A percentile compares a stretch with the other conserved stretches of the same genome.
phyloP scores from a whole-genome alignment of 2,329 filamentous ascomycete species.

The Sarocladium kiliense region DNA sequence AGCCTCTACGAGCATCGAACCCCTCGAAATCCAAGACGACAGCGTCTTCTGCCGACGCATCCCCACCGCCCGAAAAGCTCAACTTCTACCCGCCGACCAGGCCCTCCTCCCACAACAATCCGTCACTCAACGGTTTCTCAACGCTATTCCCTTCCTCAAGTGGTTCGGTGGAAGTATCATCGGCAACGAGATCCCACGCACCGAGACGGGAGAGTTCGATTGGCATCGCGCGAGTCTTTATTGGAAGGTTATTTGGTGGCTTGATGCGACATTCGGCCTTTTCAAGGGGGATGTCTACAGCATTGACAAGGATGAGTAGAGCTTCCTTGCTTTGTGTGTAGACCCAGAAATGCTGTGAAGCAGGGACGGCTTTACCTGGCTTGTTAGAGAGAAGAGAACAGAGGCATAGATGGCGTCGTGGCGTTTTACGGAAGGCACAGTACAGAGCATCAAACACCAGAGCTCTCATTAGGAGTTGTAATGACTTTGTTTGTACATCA shows the following conservation, averaged over 20 bases:
- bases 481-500: slow-evolving; percentile 4
- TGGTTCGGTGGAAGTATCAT: slow-evolving; percentile 72
- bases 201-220: slow-evolving; percentile 72
- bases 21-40: slow-evolving; percentile 25
- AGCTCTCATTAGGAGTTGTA: not conserved
- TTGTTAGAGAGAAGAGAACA: not conserved
- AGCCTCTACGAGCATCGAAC: slow-evolving; percentile 17
- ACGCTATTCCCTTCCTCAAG: slow-evolving; percentile 62
- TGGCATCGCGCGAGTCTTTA: slow-evolving; percentile 62
- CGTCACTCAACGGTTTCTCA: slow-evolving; percentile 56
- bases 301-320: slow-evolving; percentile 53
- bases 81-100: slow-evolving; percentile 63
- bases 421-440: not conserved
- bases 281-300: slow-evolving; percentile 55
- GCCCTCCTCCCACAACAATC: slow-evolving; percentile 66
- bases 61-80: slow-evolving; percentile 59
- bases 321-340: not conserved
- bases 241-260: slow-evolving; percentile 62
- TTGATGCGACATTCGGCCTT: slow-evolving; percentile 53
- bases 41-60: slow-evolving; percentile 55
- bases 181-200: slow-evolving; percentile 68
- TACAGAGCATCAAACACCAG: not conserved
- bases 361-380: not conserved
- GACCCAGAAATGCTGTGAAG: not conserved
- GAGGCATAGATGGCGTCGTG: not conserved